Conservation (phyloP, 2,329 filamentous ascomycete genomes). For the Aspergillus melleus region DNA sequence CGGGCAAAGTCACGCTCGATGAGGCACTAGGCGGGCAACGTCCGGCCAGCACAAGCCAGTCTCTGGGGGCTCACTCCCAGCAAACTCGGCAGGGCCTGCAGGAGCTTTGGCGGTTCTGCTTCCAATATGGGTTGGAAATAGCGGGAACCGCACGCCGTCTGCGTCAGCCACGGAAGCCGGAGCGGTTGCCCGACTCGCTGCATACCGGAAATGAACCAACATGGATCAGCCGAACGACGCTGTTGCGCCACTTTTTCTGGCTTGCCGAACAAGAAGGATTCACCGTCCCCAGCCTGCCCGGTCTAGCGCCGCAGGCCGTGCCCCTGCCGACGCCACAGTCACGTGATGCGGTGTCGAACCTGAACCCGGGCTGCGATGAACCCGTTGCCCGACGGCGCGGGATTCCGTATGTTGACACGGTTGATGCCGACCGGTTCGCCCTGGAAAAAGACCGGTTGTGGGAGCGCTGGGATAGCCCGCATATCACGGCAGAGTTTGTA, state of each 20-base stretch:
- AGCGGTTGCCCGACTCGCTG: slow-evolving; percentile 1
- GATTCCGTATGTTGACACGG: slow-evolving; percentile 12
- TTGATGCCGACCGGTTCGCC: slow-evolving; percentile 13
- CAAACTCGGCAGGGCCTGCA: neutral
- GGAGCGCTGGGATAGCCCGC: neutral
- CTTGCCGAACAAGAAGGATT: neutral
- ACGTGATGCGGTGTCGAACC: slow-evolving; percentile 5
- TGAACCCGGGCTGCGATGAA: neutral
- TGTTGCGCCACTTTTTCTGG: neutral
- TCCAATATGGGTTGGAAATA: slow-evolving; percentile 19
- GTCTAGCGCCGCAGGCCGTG: neutral
- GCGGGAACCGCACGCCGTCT: slow-evolving; percentile 2
- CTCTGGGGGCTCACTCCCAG: neutral
- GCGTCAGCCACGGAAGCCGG: neutral
- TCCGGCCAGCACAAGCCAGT: neutral
- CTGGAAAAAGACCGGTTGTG: neutral
- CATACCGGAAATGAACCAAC: slow-evolving; percentile 1
- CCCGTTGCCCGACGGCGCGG: slow-evolving; percentile 9
- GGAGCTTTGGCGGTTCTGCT: slow-evolving; percentile 19
- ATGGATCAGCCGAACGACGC: neutral
- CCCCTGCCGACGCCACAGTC: neutral
- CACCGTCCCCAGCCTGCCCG: neutral
- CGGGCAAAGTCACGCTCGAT: slow-evolving; percentile 11
- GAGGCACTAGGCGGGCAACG: slow-evolving; percentile 4
- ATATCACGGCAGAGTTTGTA: neutral